Evolutionary conservation across 371 early-diverging fungal species (phyloP), one percentile per base, ranked within the genome.

Genomic region (Saksenaea vasiformis): DNA sequence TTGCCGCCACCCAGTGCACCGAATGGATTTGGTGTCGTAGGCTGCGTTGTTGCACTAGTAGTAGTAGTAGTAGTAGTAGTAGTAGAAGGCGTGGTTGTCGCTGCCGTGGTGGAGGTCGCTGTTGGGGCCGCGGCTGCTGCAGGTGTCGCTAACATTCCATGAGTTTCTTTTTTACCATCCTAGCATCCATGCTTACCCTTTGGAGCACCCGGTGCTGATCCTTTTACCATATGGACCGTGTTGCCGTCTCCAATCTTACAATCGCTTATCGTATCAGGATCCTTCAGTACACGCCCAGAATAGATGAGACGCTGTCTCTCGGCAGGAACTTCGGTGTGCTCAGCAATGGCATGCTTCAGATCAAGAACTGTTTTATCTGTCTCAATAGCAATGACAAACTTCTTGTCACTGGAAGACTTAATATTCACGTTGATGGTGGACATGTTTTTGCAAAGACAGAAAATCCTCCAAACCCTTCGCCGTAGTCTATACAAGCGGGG

Each of bases 261-360:
- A 22, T 77, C 79, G 7, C 77, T 72, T 14, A 98, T 71, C 0
- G 81, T 83, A 41, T 96, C 96, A 26, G 74, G 87, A 76, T 98
- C 97, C 83, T 98, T 97, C 55, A 98, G 86, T 17, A 98, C 95
- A 58, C 90, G 84, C 11, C 98, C 98, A 35, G 95, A 90, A 70
- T 87, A 98, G 70, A 98, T 98, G 57, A 98, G 85, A 34, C 96
- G 86, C 77, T 93, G 95, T 63, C 88, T 81, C 28, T 88, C 88
- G n/a, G 86, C 88, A n/a, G 93, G 90, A 11, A 90, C 89, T 58
- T 91, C 88, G 34, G 84, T 72, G 28, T 80, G 75, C 59, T 82
- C 72, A 59, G 91, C 81, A 67, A 97, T 91, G 60, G 87, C 87
- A 24, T 84, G 76, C 73, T 98, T 97, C 35, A 97, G 85, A 51